A percentile compares a stretch with the other conserved stretches of the same genome.
phyloP scores from a whole-genome alignment of 495 filamentous ascomycete genomes.

The Tuber magnatum region DNA sequence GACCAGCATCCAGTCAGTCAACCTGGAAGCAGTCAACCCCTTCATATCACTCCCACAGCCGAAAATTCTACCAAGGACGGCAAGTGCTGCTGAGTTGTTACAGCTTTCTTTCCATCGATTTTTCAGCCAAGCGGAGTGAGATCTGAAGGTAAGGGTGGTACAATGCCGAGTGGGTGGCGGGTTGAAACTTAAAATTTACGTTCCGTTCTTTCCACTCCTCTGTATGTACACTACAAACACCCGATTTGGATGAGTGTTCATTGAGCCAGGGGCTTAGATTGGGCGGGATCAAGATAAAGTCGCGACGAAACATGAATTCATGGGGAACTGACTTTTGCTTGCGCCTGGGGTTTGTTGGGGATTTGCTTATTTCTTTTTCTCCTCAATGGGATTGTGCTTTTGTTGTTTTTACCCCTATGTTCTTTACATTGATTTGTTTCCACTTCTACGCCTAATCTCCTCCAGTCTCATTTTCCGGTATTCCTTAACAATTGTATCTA shows the following conservation, averaged over 20 bases:
- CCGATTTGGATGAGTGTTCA: slow-evolving; percentile 39
- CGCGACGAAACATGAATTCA: slow-evolving; percentile 43
- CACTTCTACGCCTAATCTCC: slow-evolving; percentile 27
- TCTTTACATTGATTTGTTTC: slow-evolving; percentile 20
- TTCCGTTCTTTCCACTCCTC: slow-evolving; percentile 39
- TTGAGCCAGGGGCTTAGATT: slow-evolving; percentile 42
- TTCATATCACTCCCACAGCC: slow-evolving; percentile 73
- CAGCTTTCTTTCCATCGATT: slow-evolving; percentile 14
- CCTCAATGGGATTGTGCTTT: slow-evolving; percentile 38
- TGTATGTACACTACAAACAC: slow-evolving; percentile 37
- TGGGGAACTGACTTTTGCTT: slow-evolving; percentile 38
- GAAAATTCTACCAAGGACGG: slow-evolving; percentile 71
- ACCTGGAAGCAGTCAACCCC: slow-evolving; percentile 65
- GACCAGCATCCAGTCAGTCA: slow-evolving; percentile 63
- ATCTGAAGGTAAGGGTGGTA: slow-evolving; percentile 37
- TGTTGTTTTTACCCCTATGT: slow-evolving; percentile 39
- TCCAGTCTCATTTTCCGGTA: slow-evolving; percentile 13
- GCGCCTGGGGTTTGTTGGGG: slow-evolving; percentile 38
- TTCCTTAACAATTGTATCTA: slow-evolving; percentile 18
- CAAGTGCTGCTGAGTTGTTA: slow-evolving; percentile 68
- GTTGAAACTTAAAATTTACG: slow-evolving; percentile 39
- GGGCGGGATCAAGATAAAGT: slow-evolving; percentile 38
- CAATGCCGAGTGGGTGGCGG: slow-evolving; percentile 12
- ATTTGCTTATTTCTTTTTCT: slow-evolving; percentile 42
- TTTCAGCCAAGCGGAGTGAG: slow-evolving; percentile 42